These are phyloP conservation scores for Kodamaea leandrae DNA, from an alignment of 805 yeast species.

Conservation along the genomic window DNA sequence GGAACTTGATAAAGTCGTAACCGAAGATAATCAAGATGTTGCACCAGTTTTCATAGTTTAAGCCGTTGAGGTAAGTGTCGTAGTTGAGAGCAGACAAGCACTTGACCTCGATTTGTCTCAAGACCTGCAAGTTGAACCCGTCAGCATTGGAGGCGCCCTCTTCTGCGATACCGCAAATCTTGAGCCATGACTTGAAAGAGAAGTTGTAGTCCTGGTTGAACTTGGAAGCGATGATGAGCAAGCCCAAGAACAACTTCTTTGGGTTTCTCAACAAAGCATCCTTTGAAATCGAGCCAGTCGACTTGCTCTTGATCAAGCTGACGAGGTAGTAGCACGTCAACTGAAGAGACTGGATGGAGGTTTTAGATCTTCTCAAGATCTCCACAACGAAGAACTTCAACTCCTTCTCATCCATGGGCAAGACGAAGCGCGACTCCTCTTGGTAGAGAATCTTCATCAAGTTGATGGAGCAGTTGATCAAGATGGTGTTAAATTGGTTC, in stretches of 20 bases:
- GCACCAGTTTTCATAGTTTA: conserved; percentile 48
- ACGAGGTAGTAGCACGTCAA: conserved; percentile 65
- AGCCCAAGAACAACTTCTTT: conserved; percentile 63
- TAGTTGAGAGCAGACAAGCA: conserved; percentile 56
- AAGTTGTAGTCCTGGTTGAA: conserved; percentile 72
- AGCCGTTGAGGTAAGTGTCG: conserved; percentile 50
- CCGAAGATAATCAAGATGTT: conserved; percentile 41
- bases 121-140: conserved; percentile 43
- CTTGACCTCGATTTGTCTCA: conserved; percentile 51
- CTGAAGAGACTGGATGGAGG: conserved; percentile 61
- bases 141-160: conserved; percentile 11
- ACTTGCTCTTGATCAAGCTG: conserved; percentile 34
- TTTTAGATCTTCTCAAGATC: conserved; percentile 50
- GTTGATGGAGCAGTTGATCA: conserved; percentile 36
- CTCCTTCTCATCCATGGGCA: conserved; percentile 13
- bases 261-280: conserved; percentile 42
- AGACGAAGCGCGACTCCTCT: conserved; percentile 5
- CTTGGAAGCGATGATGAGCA: conserved; percentile 70
- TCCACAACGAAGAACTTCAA: conserved; percentile 37
- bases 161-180: conserved; percentile 56
- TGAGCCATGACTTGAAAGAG: conserved; percentile 68
- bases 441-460: conserved; percentile 34
- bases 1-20: conserved; percentile 40
- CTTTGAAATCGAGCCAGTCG: conserved; percentile 7
- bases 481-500: conserved; percentile 38